A percentile compares a stretch with the other conserved stretches of the same genome.
Conservation (phyloP, 768 basidiomycete genomes). For the Arthromyces matolae region DNA sequence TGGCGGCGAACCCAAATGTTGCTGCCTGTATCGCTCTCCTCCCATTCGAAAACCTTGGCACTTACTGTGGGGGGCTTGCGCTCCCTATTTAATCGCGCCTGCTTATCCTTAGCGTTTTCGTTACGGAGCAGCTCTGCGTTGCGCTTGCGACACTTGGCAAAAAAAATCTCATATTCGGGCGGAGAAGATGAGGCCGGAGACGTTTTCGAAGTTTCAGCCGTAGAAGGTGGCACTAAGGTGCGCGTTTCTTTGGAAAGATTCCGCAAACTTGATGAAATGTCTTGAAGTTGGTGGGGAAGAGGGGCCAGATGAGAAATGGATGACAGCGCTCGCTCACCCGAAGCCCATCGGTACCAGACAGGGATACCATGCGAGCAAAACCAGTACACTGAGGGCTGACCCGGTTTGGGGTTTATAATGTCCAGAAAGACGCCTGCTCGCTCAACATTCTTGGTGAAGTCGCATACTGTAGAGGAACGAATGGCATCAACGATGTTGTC, state of each 20-base stretch:
- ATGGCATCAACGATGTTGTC: not conserved
- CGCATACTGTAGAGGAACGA: not conserved
- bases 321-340: not conserved
- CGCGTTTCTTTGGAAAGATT: no score
- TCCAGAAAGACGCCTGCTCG: slow-evolving; percentile 3
- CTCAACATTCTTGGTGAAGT: not conserved
- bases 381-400: slow-evolving; percentile 1
- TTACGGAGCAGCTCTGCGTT: not conserved
- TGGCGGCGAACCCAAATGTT: not conserved
- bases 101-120: not conserved
- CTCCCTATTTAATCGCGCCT: not conserved
- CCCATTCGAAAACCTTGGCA: slow-evolving; percentile 11
- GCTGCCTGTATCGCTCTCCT: not conserved
- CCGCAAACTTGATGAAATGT: not conserved
- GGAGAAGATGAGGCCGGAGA: not conserved
- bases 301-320: not conserved
- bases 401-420: not conserved
- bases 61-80: not conserved
- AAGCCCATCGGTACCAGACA: slow-evolving; percentile 13
- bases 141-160: not conserved
- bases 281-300: not conserved
- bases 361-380: slow-evolving; percentile 1
- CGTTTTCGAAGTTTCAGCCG: not conserved
- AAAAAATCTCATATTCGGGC: not conserved
- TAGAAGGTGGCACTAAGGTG: not conserved